These are phyloP conservation scores for Boletus bicolor DNA, from an alignment of 768 basidiomycete genomes.

Conservation along the genomic window DNA sequence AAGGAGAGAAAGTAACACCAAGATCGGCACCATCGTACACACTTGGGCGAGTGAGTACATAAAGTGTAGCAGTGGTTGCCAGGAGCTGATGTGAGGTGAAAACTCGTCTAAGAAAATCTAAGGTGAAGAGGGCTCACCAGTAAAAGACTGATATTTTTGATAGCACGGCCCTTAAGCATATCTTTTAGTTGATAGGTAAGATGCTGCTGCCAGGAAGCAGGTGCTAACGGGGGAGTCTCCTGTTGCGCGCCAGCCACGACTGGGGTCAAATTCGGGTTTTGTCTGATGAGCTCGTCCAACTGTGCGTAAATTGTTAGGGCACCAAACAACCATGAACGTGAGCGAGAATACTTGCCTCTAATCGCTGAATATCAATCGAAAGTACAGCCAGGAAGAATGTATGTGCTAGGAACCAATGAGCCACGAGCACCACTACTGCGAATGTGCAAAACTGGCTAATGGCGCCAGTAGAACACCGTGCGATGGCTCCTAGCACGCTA, in stretches of 20 bases:
- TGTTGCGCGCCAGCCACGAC: constrained; percentile 29
- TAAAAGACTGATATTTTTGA: constrained; percentile 77
- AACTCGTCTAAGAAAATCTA: neutral
- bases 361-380: constrained; percentile 91
- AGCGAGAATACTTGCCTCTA: constrained; percentile 56
- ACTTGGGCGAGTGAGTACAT: constrained; percentile 63
- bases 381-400: constrained; percentile 94
- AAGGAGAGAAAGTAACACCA: constrained; percentile 13
- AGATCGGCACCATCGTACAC: constrained; percentile 28
- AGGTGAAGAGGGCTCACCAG: constrained; percentile 46
- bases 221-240: constrained; percentile 21
- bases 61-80: constrained; percentile 71
- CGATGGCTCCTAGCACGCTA: constrained; percentile 70
- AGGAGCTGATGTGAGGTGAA: constrained; percentile 51
- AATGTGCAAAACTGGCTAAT: constrained; percentile 93
- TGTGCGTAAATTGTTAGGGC: constrained; percentile 31
- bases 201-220: constrained; percentile 34
- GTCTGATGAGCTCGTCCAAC: constrained; percentile 83
- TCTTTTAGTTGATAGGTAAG: constrained; percentile 31
- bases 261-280: constrained; percentile 58
- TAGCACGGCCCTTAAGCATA: constrained; percentile 61
- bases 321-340: neutral
- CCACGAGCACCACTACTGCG: constrained; percentile 89
- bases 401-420: constrained; percentile 96
- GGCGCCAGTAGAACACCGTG: constrained; percentile 70